Base-by-base conservation (phyloP, 768 basidiomycete genomes). In the Lactifluus echinatus region DNA sequence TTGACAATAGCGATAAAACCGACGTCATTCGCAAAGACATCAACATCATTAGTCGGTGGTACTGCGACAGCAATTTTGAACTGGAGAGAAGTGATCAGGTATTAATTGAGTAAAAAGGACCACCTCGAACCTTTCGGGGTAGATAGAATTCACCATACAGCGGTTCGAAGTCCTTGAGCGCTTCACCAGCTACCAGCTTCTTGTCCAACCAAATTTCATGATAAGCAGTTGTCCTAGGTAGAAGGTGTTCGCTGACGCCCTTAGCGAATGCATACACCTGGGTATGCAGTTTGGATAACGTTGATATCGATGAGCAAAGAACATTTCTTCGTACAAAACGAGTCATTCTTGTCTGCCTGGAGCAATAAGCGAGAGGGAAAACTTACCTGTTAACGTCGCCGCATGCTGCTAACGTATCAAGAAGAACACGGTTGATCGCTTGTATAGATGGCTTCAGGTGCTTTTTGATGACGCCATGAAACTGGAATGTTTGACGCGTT, bases 171-270 rank as follows among this genome's bases (percentile, higher is more conserved):
- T 96, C 93, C 68, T 93, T 89, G 59, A 96, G 72, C 8, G 93
- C 93, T 36, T 93, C 93, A 15, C 95, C 96, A 4, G 88, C 91
- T 50, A 99, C 87, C 64, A 93, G 73, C 76, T 96, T 96, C 76
- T 96, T 94, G 75, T 98, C 93, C 43, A 98, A 77, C 96, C 96
- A 99, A 61, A 99, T 98, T 72, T 99, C 96, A 68, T 97, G 92
- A 70, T 99, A 98, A 3, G 96, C 96, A 3, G 84, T 83, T 4
- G 94, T 97, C 43, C 83, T 79, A 19, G 96, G 96, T 33, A 96
- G 77, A 39, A 99, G 80, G 66, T 89, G 85, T 60, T 84, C 82
- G 72, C 91, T 93, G 66, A 94, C 80, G 56, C 76, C 76, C 66
- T 86, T 91, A 1, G 92, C 80, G 66, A 97, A 96, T 39, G 85